Evolutionary conservation across 2,329 filamentous ascomycete genomes (phyloP).

Genomic region (Aspergillus alliaceus): DNA sequence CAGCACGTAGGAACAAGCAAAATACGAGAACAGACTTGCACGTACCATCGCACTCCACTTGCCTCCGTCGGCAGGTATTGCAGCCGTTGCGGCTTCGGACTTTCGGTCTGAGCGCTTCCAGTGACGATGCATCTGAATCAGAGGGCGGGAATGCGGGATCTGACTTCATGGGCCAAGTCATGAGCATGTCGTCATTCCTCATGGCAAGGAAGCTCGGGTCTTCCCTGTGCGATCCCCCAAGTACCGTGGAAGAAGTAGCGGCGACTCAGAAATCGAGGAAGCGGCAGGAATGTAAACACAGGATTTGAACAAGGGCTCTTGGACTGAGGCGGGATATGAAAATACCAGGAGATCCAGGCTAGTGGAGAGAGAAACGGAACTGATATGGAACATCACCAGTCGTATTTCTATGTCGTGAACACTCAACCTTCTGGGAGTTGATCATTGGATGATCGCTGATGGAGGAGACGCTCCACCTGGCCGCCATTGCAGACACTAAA

Average conservation of each 20-base stretch:
- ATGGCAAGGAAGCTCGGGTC: background rate
- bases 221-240: background rate
- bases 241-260: background rate
- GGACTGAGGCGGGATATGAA: background rate
- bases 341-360: background rate
- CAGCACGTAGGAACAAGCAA: background rate
- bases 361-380: background rate
- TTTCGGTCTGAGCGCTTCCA: background rate
- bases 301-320: background rate
- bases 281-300: background rate
- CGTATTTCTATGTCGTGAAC: too few species aligned
- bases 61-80: conserved; percentile 7
- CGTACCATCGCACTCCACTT: conserved; percentile 9
- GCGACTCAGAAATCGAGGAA: background rate
- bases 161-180: background rate
- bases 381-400: background rate
- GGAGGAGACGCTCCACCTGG: background rate
- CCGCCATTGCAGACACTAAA: background rate
- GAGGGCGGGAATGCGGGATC: background rate
- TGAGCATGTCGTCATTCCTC: background rate
- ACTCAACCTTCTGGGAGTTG: background rate
- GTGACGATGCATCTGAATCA: background rate
- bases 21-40: background rate
- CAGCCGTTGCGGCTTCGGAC: conserved; percentile 5
- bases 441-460: background rate